phyloP scores from a whole-genome alignment of 768 basidiomycete species.

The Obba rivulosa region DNA sequence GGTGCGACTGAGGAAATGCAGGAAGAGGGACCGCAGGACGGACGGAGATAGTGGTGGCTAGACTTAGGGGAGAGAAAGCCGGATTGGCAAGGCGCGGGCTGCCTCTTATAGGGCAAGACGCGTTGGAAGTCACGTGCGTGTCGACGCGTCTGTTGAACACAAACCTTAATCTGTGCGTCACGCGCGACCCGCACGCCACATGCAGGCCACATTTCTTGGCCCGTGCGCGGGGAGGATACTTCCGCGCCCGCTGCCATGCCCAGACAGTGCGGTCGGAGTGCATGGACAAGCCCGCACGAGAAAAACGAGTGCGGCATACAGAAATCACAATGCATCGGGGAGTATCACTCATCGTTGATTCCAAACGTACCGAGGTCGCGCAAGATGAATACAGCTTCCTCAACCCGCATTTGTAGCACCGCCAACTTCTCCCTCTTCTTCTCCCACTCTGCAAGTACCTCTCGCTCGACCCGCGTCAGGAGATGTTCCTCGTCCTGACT shows the following conservation, averaged over 20 bases:
- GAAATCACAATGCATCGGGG: not conserved
- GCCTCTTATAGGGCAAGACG: constrained; percentile 21
- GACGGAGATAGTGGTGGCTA: constrained; percentile 1
- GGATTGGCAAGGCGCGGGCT: constrained; percentile 4
- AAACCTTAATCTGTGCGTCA: constrained; percentile 20
- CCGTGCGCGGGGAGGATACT: not conserved
- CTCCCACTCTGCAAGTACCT: constrained; percentile 70
- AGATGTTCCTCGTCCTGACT: constrained; percentile 68
- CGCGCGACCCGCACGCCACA: constrained; percentile 3
- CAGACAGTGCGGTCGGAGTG: not conserved
- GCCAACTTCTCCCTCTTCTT: constrained; percentile 67
- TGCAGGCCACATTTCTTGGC: constrained; percentile 1
- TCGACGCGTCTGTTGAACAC: constrained; percentile 26
- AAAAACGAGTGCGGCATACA: not conserved
- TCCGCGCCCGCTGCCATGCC: not conserved
- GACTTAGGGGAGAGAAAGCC: constrained; percentile 1
- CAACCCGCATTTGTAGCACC: constrained; percentile 79
- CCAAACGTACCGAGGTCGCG: constrained; percentile 64
- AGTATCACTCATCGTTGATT: constrained; percentile 38
- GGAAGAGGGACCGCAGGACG: not conserved
- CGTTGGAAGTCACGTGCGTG: constrained; percentile 23
- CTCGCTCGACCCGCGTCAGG: constrained; percentile 64
- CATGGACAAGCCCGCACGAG: too few species aligned
- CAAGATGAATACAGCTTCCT: constrained; percentile 85
- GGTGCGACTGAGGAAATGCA: not conserved